Evolutionary conservation across 1,139 yeast species (phyloP), one percentile per base, ranked within the genome.

Genomic region (Kurtzmaniella quercitrusa): DNA sequence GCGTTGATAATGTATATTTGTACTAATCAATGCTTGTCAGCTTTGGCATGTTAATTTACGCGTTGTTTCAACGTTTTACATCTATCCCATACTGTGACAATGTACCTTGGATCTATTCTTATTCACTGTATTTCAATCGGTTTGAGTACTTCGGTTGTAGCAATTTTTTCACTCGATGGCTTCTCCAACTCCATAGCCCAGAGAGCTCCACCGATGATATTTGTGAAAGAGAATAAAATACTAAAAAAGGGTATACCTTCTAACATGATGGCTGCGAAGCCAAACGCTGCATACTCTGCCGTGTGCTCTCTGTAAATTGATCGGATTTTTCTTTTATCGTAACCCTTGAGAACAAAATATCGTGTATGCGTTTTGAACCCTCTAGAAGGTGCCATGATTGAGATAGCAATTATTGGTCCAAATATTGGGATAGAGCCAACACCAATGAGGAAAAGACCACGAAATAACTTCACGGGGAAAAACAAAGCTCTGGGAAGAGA

Each of bases 1-100:
- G 97, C 63, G 89, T 93, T 43, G 98, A 93, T 63, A 86, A 91
- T 55, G 60, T 78, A 21, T 75, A 76, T 51, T 63, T 79, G 43
- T 73, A 73, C 53, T 62, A 59, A 41, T 40, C 33, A 16, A 21
- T 21, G 23, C 8, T 21, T 21, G 7, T 21, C 23, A 5, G 23
- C 23, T 21, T 6, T 9, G n/a, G n/a, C n/a, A n/a, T n/a, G 10
- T 29, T 21, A 21, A 21, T 5, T 21, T 21, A 21, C 23, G 8
- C 6, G 5, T 9, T 4, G 6, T n/a, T 29, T 29, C 34, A 29
- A 29, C 34, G n/a, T n/a, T n/a, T n/a, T n/a, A n/a, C n/a, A n/a
- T n/a, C n/a, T n/a, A n/a, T n/a, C n/a, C n/a, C n/a, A n/a, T n/a
- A n/a, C n/a, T n/a, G n/a, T n/a, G n/a, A n/a, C n/a, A n/a, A n/a